phyloP scores from a whole-genome alignment of 768 basidiomycete genomes.

The Hortiboletus flavorubellus region DNA sequence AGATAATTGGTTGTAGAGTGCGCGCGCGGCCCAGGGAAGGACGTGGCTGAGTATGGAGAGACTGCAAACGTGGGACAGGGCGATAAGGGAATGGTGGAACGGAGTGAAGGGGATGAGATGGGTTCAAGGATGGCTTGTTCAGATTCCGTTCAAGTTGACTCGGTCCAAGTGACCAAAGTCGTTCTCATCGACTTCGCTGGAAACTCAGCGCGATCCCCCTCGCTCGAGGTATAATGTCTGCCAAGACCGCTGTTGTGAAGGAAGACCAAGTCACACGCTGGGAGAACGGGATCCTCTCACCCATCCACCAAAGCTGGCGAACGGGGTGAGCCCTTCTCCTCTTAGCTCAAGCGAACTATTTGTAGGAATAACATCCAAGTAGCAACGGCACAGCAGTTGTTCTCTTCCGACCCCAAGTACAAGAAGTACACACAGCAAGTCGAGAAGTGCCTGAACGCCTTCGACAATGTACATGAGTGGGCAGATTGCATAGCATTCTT shows the following conservation, averaged over 20 bases:
- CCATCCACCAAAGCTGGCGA: conserved; percentile 21
- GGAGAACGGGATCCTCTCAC: conserved; percentile 6
- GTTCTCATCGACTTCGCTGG: conserved; percentile 1
- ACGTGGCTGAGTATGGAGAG: conserved; percentile 50
- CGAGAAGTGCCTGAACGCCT: conserved; percentile 88
- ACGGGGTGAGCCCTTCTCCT: conserved; percentile 29
- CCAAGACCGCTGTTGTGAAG: conserved; percentile 13
- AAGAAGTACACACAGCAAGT: conserved; percentile 92
- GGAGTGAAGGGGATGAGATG: conserved; percentile 44
- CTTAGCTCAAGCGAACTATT: neutral
- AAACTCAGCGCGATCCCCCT: conserved; percentile 13
- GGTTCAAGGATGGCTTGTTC: conserved; percentile 18
- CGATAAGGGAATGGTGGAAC: conserved; percentile 75
- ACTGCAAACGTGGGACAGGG: conserved; percentile 62
- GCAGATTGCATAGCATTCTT: conserved; percentile 98
- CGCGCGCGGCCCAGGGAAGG: conserved; percentile 42
- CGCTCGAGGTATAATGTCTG: conserved; percentile 18
- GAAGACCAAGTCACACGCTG: conserved; percentile 14
- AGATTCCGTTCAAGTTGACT: neutral
- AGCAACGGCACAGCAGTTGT: conserved; percentile 53
- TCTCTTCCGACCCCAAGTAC: conserved; percentile 84
- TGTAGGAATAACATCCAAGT: neutral
- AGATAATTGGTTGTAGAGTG: conserved; percentile 53
- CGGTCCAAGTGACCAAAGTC: neutral
- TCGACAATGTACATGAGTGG: conserved; percentile 98